These are phyloP conservation scores for Cladophialophora bantiana DNA, from an alignment of 2,329 filamentous ascomycete genomes.

Conservation along the genomic window DNA sequence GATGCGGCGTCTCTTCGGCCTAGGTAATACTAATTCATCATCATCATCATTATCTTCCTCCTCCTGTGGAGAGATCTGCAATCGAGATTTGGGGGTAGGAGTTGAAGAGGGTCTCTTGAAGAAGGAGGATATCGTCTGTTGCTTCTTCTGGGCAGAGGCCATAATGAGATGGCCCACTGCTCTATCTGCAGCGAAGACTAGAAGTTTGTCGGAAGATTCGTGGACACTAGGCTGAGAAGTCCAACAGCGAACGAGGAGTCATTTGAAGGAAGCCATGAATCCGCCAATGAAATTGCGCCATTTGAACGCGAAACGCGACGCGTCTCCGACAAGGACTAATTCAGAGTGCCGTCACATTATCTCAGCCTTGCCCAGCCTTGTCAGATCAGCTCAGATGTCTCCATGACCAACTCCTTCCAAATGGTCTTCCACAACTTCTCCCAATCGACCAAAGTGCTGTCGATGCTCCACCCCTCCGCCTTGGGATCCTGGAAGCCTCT, in stretches of 20 bases:
- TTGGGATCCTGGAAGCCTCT: background rate
- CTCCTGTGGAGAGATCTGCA: slow-evolving; percentile 38
- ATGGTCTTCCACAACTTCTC: background rate
- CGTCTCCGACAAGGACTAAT: background rate
- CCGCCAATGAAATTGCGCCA: background rate
- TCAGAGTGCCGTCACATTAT: background rate
- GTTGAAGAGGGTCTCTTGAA: slow-evolving; percentile 31
- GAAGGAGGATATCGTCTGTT: slow-evolving; percentile 48
- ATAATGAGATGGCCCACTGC: slow-evolving; percentile 7
- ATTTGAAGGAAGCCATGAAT: slow-evolving; percentile 1
- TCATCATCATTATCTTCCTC: slow-evolving; percentile 44
- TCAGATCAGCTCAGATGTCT: too few relatives aligned
- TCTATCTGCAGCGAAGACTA: background rate
- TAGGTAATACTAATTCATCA: slow-evolving; percentile 50
- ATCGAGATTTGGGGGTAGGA: background rate
- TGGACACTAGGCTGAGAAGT: background rate
- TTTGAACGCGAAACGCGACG: background rate
- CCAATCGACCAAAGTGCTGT: background rate
- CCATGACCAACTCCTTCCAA: background rate
- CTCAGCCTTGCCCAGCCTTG: too few relatives aligned
- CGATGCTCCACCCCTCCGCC: background rate
- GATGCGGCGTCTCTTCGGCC: slow-evolving; percentile 50
- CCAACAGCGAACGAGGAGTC: background rate
- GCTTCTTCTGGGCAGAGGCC: slow-evolving; percentile 53
- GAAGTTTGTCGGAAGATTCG: background rate